Conservation (phyloP, 345 rosid species). For the Cardamine occulta region DNA sequence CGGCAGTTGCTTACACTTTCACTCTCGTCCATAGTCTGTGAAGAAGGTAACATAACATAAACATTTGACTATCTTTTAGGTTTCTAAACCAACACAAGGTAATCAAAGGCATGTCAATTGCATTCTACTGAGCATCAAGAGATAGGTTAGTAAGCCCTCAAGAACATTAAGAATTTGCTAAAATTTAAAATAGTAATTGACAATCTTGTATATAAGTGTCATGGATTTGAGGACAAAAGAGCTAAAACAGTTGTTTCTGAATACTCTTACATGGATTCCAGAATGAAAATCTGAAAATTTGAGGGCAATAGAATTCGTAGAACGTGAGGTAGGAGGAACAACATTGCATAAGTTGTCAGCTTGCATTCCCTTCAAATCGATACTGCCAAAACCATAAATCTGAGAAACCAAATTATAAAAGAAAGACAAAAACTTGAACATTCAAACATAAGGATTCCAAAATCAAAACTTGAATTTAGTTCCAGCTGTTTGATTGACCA, state of each 20-base stretch:
- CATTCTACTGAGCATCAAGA: not conserved
- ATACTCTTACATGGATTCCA: slow-evolving; percentile 68
- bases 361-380: slow-evolving; percentile 93
- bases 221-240: not conserved
- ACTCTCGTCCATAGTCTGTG: slow-evolving; percentile 56
- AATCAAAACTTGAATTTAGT: not conserved
- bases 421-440: slow-evolving; percentile 29
- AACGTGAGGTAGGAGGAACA: slow-evolving; percentile 86
- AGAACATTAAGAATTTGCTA: not conserved
- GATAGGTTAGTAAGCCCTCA: not conserved
- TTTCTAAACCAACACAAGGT: not conserved
- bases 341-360: slow-evolving; percentile 82
- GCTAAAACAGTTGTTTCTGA: not conserved
- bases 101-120: slow-evolving; percentile 8
- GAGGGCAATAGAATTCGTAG: slow-evolving; percentile 88
- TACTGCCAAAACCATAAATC: slow-evolving; percentile 92
- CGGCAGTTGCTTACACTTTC: slow-evolving; percentile 52
- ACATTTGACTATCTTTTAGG: not conserved
- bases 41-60: slow-evolving; percentile 26
- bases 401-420: slow-evolving; percentile 59
- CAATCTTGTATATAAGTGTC: not conserved
- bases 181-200: slow-evolving; percentile 4
- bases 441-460: slow-evolving; percentile 19
- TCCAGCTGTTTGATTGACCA: not conserved
- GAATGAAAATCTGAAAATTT: slow-evolving; percentile 64